phyloP scores from a whole-genome alignment of 192 early-diverging fungal species.

The Backusella parvicylindrica region DNA sequence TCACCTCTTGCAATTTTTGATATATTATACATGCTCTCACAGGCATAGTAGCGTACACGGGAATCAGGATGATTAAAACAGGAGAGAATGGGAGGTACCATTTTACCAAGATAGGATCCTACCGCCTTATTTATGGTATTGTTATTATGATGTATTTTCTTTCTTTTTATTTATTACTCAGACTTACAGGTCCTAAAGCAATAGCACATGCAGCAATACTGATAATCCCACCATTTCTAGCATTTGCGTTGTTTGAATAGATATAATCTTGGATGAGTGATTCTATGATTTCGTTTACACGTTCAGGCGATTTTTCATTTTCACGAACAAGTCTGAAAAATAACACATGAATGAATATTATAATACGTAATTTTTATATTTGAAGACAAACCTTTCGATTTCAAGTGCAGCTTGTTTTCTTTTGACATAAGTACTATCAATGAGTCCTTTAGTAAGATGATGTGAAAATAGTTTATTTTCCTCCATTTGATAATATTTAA shows the following conservation, averaged over 20 bases:
- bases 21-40: constrained; percentile 98
- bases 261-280: constrained; percentile 85
- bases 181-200: constrained; percentile 69
- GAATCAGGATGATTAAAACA: constrained; percentile 91
- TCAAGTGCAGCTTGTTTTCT: constrained; percentile 9
- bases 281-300: constrained; percentile 67
- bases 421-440: neutral
- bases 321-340: constrained; percentile 57
- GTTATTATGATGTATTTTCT: constrained; percentile 11
- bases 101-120: constrained; percentile 62
- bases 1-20: constrained; percentile 89
- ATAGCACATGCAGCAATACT: constrained; percentile 87
- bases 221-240: constrained; percentile 91
- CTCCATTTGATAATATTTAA: neutral
- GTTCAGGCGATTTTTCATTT: constrained; percentile 53
- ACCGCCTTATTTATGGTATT: constrained; percentile 32
- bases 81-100: constrained; percentile 92
- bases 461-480: constrained; percentile 4
- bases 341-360: no score
- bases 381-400: neutral
- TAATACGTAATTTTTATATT: neutral
- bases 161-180: constrained; percentile 37
- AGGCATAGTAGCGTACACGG: constrained; percentile 95
- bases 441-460: constrained; percentile 4
- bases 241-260: constrained; percentile 77